Conservation (phyloP, 2,329 filamentous ascomycete species). For the Polychaeton citri region DNA sequence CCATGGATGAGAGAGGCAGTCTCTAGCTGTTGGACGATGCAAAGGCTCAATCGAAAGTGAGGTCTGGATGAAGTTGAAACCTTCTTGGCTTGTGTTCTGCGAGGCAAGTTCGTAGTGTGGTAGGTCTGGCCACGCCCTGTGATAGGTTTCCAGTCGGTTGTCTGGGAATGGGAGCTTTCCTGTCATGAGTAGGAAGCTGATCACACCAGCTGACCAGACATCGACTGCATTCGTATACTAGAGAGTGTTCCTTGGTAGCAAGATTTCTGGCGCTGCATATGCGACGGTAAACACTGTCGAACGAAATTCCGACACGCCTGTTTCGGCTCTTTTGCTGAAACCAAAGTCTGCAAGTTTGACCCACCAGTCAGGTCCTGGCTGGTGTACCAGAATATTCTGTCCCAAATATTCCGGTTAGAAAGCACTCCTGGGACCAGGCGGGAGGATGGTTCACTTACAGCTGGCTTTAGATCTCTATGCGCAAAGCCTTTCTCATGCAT, state of each 20-base stretch:
- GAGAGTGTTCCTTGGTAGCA: neutral
- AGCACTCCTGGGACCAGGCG: neutral
- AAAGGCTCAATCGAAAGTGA: neutral
- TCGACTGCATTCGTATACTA: neutral
- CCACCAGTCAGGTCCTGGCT: slow-evolving; percentile 20
- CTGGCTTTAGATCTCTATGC: slow-evolving; percentile 27
- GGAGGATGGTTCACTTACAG: slow-evolving; percentile 10
- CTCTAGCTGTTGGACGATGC: neutral
- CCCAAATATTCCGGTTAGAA: no score
- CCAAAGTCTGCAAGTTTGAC: slow-evolving; percentile 30
- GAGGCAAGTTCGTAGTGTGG: neutral
- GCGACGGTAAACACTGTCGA: neutral
- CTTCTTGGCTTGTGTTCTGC: neutral
- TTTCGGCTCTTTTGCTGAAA: slow-evolving; percentile 15
- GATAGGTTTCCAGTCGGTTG: neutral
- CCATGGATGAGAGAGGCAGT: neutral
- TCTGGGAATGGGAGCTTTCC: neutral
- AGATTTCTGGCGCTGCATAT: neutral
- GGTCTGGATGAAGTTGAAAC: neutral
- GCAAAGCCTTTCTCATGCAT: slow-evolving; percentile 25
- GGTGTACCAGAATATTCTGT: slow-evolving; percentile 23
- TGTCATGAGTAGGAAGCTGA: neutral
- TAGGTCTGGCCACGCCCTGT: neutral
- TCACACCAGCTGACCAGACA: neutral
- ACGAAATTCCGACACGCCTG: neutral